A percentile compares a stretch with the other conserved stretches of the same genome.
phyloP scores from a whole-genome alignment of 257 asterid genomes.

The Paulownia fortunei region DNA sequence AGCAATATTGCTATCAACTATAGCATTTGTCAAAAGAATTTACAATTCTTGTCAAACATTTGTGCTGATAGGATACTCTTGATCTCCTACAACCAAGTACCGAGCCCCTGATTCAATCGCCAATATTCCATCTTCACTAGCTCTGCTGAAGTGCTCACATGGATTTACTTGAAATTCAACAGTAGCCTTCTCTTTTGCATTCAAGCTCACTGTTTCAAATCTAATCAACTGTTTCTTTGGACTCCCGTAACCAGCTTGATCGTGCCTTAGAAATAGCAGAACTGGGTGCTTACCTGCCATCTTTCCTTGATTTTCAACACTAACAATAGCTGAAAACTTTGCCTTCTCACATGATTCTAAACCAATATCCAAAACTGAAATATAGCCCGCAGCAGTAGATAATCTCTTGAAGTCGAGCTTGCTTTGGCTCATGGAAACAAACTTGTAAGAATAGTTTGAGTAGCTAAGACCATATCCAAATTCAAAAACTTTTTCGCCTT shows the following conservation, averaged over 20 bases:
- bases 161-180: slow-evolving; percentile 55
- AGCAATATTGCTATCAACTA: too few species aligned
- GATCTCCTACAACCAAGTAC: slow-evolving; percentile 56
- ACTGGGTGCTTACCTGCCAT: slow-evolving; percentile 71
- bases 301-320: slow-evolving; percentile 49
- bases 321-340: slow-evolving; percentile 30
- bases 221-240: slow-evolving; percentile 65
- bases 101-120: slow-evolving; percentile 59
- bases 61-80: slow-evolving; percentile 44
- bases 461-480: slow-evolving; percentile 84
- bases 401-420: slow-evolving; percentile 40
- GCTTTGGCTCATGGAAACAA: slow-evolving; percentile 37
- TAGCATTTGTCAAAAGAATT: not conserved
- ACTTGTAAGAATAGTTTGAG: slow-evolving; percentile 57
- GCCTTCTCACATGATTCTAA: slow-evolving; percentile 26
- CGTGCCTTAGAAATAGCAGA: slow-evolving; percentile 49
- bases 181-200: slow-evolving; percentile 37
- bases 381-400: not conserved
- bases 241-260: slow-evolving; percentile 9
- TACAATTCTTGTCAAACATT: slow-evolving; percentile 14
- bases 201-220: slow-evolving; percentile 50
- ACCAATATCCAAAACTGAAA: slow-evolving; percentile 28
- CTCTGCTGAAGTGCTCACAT: slow-evolving; percentile 58
- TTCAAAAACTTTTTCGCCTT: slow-evolving; percentile 60
- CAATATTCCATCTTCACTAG: slow-evolving; percentile 52